phyloP scores from a whole-genome alignment of 202 grass and related monocot genomes.

The Schoenoplectus triqueter region DNA sequence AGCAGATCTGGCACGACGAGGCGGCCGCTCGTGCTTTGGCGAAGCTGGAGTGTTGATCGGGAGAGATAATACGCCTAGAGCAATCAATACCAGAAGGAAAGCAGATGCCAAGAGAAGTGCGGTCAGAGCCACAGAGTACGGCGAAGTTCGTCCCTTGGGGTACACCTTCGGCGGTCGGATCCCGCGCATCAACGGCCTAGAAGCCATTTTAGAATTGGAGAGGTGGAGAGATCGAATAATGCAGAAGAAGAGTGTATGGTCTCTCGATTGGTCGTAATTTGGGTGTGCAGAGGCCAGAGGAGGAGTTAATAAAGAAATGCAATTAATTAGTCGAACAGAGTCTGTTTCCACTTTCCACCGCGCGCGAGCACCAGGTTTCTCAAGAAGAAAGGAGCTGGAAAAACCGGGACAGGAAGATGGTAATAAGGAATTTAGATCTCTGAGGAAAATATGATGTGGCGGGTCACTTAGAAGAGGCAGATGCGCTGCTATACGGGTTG shows the following conservation, averaged over 20 bases:
- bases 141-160: slow-evolving; percentile 44
- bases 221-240: neutral
- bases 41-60: slow-evolving; percentile 33
- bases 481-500: too few species aligned
- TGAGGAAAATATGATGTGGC: neutral
- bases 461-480: neutral
- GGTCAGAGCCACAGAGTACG: slow-evolving; percentile 59
- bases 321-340: too few species aligned
- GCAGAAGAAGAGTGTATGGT: too few species aligned
- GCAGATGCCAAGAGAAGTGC: slow-evolving; percentile 60
- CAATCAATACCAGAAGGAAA: slow-evolving; percentile 42
- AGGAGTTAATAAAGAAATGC: too few species aligned
- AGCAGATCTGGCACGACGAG: slow-evolving; percentile 46
- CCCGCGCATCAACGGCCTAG: slow-evolving; percentile 70
- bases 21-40: slow-evolving; percentile 29
- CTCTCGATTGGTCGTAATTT: neutral
- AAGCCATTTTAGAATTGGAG: slow-evolving; percentile 47
- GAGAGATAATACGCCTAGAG: slow-evolving; percentile 44
- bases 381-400: neutral
- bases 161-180: slow-evolving; percentile 64
- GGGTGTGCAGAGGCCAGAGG: neutral
- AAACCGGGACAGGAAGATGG: slow-evolving; percentile 22
- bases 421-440: too few species aligned
- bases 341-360: neutral
- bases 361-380: slow-evolving; percentile 30